These are phyloP conservation scores for Xylaria sp. DNA, from an alignment of 2,329 filamentous ascomycete genomes.

Conservation along the genomic window DNA sequence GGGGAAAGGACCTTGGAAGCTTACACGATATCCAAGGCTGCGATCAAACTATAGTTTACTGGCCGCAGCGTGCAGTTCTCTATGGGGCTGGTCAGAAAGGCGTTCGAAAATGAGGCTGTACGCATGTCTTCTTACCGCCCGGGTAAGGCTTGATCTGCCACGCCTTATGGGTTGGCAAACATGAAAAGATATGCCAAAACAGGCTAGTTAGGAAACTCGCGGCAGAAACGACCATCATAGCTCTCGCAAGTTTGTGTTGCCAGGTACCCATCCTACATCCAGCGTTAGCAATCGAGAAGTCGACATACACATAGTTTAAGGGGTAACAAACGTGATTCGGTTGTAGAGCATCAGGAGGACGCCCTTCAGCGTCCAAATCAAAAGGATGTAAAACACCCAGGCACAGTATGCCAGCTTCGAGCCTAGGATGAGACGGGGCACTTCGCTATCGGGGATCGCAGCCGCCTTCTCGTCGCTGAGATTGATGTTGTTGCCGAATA, in stretches of 20 bases:
- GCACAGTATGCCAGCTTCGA: conserved; percentile 38
- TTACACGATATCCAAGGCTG: not conserved
- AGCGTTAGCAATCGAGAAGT: not conserved
- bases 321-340: conserved; percentile 31
- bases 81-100: no score
- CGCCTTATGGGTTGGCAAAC: conserved; percentile 31
- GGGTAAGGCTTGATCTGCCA: conserved; percentile 39
- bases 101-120: conserved; percentile 5
- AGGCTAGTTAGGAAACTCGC: conserved; percentile 34
- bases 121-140: conserved; percentile 22
- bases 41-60: conserved; percentile 24
- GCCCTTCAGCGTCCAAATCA: conserved; percentile 38
- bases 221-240: conserved; percentile 28
- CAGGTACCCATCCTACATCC: conserved; percentile 30
- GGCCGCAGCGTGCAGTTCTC: conserved; percentile 28
- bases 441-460: conserved; percentile 29
- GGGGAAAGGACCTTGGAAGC: not conserved
- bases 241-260: conserved; percentile 30
- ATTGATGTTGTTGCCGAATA: conserved; percentile 37
- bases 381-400: conserved; percentile 40
- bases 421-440: conserved; percentile 30
- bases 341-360: conserved; percentile 38
- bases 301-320: not conserved
- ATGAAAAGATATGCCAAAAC: conserved; percentile 35
- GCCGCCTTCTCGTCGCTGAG: conserved; percentile 31